phyloP scores from a whole-genome alignment of 2,329 filamentous ascomycete species.

The Colletotrichum tamarilloi region DNA sequence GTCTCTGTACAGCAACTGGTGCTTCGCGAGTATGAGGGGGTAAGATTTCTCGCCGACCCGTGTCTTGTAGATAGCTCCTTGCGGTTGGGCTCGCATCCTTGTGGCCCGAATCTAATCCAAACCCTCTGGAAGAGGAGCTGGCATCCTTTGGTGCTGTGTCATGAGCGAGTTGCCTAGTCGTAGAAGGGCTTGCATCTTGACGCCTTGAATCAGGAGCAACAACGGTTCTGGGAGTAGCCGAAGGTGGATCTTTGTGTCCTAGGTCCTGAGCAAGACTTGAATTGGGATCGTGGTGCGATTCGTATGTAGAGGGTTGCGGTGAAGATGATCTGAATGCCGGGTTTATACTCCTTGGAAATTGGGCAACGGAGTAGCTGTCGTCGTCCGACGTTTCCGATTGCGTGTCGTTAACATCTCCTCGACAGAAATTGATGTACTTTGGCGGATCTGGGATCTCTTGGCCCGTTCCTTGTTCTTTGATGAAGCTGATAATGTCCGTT shows the following conservation, averaged over 20 bases:
- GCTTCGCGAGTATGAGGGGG: slow-evolving; percentile 61
- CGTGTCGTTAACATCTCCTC: slow-evolving; percentile 84
- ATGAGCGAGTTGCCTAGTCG: slow-evolving; percentile 9
- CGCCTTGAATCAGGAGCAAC: slow-evolving; percentile 5
- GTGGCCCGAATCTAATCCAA: neutral
- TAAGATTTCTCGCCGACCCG: slow-evolving; percentile 68
- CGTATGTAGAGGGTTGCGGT: slow-evolving; percentile 91
- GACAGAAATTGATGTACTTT: slow-evolving; percentile 98
- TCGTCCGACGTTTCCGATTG: slow-evolving; percentile 88
- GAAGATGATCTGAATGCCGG: slow-evolving; percentile 96
- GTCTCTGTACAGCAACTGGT: slow-evolving; percentile 63
- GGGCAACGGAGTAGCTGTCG: slow-evolving; percentile 91
- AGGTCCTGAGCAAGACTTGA: slow-evolving; percentile 78
- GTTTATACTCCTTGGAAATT: slow-evolving; percentile 95
- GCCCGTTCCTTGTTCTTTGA: slow-evolving; percentile 88
- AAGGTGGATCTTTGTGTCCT: slow-evolving; percentile 46
- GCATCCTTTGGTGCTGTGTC: slow-evolving; percentile 1
- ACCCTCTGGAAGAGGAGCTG: neutral
- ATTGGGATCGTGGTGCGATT: slow-evolving; percentile 90
- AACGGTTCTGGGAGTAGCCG: neutral
- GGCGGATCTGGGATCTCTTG: slow-evolving; percentile 98
- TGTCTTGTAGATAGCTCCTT: slow-evolving; percentile 70
- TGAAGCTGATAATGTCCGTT: slow-evolving; percentile 91
- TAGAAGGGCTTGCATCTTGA: slow-evolving; percentile 9
- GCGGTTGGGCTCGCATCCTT: neutral